phyloP scores from a whole-genome alignment of 2,329 filamentous ascomycete species.

The Erysiphe pulchra region DNA sequence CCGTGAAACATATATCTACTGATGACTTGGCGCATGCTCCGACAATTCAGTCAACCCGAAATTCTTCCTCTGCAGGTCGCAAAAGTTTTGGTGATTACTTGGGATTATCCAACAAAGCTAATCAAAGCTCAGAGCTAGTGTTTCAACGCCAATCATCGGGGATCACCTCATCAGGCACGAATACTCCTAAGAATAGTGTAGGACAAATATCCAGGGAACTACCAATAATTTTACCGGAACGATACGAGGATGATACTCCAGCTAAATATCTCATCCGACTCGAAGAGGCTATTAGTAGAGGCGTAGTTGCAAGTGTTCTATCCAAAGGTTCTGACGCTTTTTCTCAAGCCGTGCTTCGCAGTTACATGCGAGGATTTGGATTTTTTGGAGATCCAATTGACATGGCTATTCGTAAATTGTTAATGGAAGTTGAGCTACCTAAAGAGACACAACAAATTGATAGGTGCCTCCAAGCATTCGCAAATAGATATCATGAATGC shows the following conservation, averaged over 20 bases:
- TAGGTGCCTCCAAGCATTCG: slow-evolving; percentile 76
- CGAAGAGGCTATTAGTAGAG: slow-evolving; percentile 54
- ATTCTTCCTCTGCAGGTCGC: slow-evolving; percentile 68
- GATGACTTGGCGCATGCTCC: slow-evolving; percentile 44
- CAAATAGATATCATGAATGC: slow-evolving; percentile 91
- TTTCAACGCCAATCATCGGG: slow-evolving; percentile 42
- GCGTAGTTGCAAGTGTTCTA: slow-evolving; percentile 60
- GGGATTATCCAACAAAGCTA: slow-evolving; percentile 44
- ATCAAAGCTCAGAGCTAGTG: slow-evolving; percentile 54
- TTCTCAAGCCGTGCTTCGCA: slow-evolving; percentile 57
- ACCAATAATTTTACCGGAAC: slow-evolving; percentile 44
- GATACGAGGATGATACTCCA: slow-evolving; percentile 68
- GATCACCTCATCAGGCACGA: slow-evolving; percentile 41
- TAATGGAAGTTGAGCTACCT: slow-evolving; percentile 89
- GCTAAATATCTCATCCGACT: slow-evolving; percentile 69
- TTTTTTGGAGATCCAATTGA: slow-evolving; percentile 97
- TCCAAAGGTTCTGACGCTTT: slow-evolving; percentile 75
- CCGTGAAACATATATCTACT: slow-evolving; percentile 33
- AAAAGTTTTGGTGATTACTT: slow-evolving; percentile 86
- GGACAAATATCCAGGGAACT: slow-evolving; percentile 50
- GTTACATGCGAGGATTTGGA: slow-evolving; percentile 83
- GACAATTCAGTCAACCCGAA: slow-evolving; percentile 28
- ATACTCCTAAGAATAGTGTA: slow-evolving; percentile 57
- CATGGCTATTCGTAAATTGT: slow-evolving; percentile 82
- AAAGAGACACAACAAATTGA: slow-evolving; percentile 98